Evolutionary conservation across 257 asterid genomes (phyloP), one percentile per base, ranked within the genome.

Genomic region (Verbena officinalis): DNA sequence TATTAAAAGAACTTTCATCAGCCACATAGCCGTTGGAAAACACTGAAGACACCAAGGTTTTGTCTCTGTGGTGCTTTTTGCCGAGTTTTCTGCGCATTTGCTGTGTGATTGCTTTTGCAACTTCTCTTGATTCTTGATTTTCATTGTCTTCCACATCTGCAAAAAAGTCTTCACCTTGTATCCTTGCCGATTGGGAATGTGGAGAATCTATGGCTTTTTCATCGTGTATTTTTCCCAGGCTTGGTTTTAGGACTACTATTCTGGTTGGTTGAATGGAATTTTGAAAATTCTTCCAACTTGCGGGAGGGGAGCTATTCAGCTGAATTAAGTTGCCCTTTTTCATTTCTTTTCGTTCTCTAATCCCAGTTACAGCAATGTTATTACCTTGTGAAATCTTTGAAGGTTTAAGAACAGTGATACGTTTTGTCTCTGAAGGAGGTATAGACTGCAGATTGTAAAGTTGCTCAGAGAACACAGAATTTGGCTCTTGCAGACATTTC

Each of bases 171-270:
- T 77, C 86, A 15, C 77, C 72, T 2, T 73, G 81, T 54, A 63
- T 39, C 48, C 83, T 71, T 34, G 82, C 83, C 42, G 94, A 86
- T 65, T 76, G 69, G 40, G 75, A 72, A 27, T 73, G 85, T 22
- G 89, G 84, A 40, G 89, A 84, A 52, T 56, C 78, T 57, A 61
- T 70, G 42, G 81, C 83, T 79, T 73, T 80, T 23, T 70, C 73
- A 56, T 82, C 80, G 30, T 58, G 81, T 68, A 76, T 68, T 65
- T 73, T 94, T 24, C 81, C 85, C 53, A 79, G 73, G 82, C 91
- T 85, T 56, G 99, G 97, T 67, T 95, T 95, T 59, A 95, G 85
- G 70, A 95, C 97, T 31, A 95, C 97, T 67, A 95, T 95, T 55
- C 97, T 88, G n/a, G 96, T 91, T 23, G 96, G 91, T 71, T 83